Percentiles rank a stretch among this genome's conserved stretches.
These are phyloP conservation scores for Plasmodium falciparum DNA, from an alignment of 169 alveolate genomes.

Conservation along the genomic window DNA sequence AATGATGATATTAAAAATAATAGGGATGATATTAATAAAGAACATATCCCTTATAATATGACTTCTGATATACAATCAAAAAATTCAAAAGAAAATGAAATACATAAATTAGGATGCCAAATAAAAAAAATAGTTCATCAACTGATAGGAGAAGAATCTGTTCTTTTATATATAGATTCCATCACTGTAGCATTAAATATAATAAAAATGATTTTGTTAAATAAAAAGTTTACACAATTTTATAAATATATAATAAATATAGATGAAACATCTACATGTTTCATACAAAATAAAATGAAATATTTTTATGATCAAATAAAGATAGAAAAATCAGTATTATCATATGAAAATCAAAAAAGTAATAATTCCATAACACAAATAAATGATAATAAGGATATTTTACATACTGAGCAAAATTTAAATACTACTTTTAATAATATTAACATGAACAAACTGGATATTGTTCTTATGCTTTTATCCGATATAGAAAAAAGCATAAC, in stretches of 20 bases:
- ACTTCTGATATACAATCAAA: background rate
- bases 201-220: constrained; percentile 60
- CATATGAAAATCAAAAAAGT: constrained; percentile 13
- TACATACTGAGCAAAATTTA: background rate
- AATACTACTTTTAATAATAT: background rate
- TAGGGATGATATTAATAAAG: background rate
- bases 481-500: constrained; percentile 14
- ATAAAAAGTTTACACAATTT: constrained; percentile 52
- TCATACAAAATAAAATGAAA: constrained; percentile 66
- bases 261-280: constrained; percentile 49
- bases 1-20: background rate
- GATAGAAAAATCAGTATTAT: constrained; percentile 41
- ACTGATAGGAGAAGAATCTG: constrained; percentile 62
- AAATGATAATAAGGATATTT: background rate
- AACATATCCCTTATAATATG: background rate
- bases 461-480: constrained; percentile 21
- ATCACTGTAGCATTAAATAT: constrained; percentile 71
- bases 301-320: constrained; percentile 58
- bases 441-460: constrained; percentile 22
- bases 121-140: constrained; percentile 34
- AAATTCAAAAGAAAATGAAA: background rate
- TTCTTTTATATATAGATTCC: constrained; percentile 42
- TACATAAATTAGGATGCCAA: constrained; percentile 62
- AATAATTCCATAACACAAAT: background rate
- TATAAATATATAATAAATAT: constrained; percentile 23